Evolutionary conservation across 768 basidiomycete species (phyloP).

Genomic region (Mycena floridula): DNA sequence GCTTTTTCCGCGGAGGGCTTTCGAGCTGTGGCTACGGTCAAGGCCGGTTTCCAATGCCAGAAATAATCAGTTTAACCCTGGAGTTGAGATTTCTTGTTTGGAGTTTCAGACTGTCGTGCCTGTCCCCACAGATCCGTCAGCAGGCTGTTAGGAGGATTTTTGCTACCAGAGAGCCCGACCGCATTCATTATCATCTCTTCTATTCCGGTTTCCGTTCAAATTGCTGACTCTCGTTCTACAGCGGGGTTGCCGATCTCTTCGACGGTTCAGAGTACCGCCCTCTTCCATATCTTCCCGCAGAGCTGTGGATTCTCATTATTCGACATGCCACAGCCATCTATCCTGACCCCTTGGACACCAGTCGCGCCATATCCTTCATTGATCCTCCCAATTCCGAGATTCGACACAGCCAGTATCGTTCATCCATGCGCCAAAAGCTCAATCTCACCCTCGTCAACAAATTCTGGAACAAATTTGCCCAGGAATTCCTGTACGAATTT

Average conservation of each 20-base stretch:
- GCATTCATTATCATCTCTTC: too few species aligned
- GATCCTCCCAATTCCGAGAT: slow-evolving; percentile 33
- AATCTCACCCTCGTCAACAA: slow-evolving; percentile 48
- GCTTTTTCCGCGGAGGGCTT: not conserved
- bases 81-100: too few species aligned
- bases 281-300: slow-evolving; percentile 46
- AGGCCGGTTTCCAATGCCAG: too few species aligned
- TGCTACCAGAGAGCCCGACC: too few species aligned
- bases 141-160: too few species aligned
- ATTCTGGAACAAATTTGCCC: slow-evolving; percentile 47
- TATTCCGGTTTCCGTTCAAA: too few species aligned
- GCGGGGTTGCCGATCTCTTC: not conserved
- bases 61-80: too few species aligned
- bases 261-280: not conserved
- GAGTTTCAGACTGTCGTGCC: too few species aligned
- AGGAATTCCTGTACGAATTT: slow-evolving; percentile 58
- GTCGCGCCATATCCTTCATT: slow-evolving; percentile 54
- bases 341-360: slow-evolving; percentile 40
- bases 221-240: too few species aligned
- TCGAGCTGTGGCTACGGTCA: not conserved
- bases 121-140: too few species aligned
- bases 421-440: slow-evolving; percentile 42
- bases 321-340: slow-evolving; percentile 41
- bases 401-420: slow-evolving; percentile 36
- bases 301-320: slow-evolving; percentile 63